Conservation (phyloP, 169 alveolate genomes). For the Besnoitia besnoiti region DNA sequence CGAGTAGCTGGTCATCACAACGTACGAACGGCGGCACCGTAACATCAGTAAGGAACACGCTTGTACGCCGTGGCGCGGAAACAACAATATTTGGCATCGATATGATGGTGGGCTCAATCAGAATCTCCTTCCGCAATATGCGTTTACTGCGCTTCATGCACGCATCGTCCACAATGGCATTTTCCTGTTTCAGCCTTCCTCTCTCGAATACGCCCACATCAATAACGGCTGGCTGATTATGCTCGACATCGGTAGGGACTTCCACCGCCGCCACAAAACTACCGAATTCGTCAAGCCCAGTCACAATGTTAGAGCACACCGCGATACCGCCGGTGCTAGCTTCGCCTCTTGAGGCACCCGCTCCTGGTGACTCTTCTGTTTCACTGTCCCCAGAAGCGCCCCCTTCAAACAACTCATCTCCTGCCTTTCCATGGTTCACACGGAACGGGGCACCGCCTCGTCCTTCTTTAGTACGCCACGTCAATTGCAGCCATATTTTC, state of each 20-base stretch:
- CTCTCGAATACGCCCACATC: constrained; percentile 14
- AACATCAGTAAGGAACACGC: constrained; percentile 9
- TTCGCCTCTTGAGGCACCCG: not conserved
- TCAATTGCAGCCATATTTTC: not conserved
- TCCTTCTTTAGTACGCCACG: not conserved
- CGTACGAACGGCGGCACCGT: not conserved
- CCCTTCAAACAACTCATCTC: not conserved
- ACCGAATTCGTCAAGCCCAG: not conserved
- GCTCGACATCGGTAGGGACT: not conserved
- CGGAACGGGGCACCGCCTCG: not conserved
- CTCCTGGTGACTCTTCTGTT: not conserved
- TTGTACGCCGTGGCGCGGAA: not conserved
- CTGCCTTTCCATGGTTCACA: not conserved
- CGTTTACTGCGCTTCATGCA: not conserved
- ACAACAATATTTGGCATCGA: not conserved
- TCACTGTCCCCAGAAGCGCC: not conserved
- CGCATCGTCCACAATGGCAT: not conserved
- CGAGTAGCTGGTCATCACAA: not conserved
- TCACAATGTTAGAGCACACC: constrained; percentile 5
- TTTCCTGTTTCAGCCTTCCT: not conserved
- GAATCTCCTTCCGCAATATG: not conserved
- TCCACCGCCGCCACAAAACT: not conserved
- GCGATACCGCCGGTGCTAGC: not conserved
- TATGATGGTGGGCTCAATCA: not conserved
- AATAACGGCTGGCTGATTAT: not conserved